Evolutionary conservation across 257 asterid genomes (phyloP), one percentile per base, ranked within the genome.

Genomic region (Verbena officinalis): DNA sequence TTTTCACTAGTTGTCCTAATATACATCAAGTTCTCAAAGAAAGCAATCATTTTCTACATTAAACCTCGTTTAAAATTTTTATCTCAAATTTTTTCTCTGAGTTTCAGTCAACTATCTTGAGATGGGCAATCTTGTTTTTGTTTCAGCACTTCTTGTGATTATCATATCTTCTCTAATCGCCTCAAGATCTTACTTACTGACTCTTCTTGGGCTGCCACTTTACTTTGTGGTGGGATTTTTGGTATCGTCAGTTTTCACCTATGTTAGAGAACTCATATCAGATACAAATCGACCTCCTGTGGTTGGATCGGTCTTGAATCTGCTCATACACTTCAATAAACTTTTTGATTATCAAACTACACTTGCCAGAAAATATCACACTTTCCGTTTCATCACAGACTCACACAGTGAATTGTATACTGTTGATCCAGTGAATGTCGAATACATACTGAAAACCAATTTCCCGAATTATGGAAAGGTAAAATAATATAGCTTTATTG

Each of bases 401-500:
- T 67, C 78, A 3, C 71, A 68, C 23, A 64, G 64, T 57, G 78
- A 69, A 54, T 39, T 77, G 34, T 77, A 57, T 39, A 77, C 79
- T 52, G 67, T 64, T 40, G 81, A 81, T 64, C 86, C 84, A 3
- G 45, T 55, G 42, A 75, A 75, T 31, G 58, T 75, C n/a, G 77
- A 81, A 38, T 64, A 77, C 67, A 24, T 77, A 36, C 62, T 80
- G 36, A 80, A 77, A 68, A 77, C 83, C 55, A 75, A 77, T 58
- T 72, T 77, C 40, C 67, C 67, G 12, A 77, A 77, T 15, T 77
- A 73, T 38, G 81, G 84, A 34, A 75, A 75, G 84, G 86, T 81
- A 70, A 13, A 27, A 5, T 2, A 27, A 34, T 30, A 49, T 38
- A 38, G 31, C 30, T 48, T 48, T 49, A 54, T 45, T 54, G 11